phyloP scores from a whole-genome alignment of 2,329 filamentous ascomycete species.

The Aspergillus terreus region DNA sequence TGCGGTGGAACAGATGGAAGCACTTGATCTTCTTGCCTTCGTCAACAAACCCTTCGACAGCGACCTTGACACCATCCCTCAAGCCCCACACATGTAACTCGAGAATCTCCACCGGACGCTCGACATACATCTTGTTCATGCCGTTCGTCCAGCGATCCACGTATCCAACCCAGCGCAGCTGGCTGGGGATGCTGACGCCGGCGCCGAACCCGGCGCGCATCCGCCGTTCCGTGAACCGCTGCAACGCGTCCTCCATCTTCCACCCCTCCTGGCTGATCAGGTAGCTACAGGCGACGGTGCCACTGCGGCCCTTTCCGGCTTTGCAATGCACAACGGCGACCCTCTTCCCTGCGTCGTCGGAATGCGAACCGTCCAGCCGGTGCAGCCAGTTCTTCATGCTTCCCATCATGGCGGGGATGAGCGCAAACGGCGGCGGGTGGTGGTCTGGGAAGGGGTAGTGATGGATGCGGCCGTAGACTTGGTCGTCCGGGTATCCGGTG shows the following conservation, averaged over 20 bases:
- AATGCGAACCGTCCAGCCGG: constrained; percentile 25
- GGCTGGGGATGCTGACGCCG: constrained; percentile 89
- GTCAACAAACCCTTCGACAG: constrained; percentile 80
- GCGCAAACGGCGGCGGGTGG: constrained; percentile 86
- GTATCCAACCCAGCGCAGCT: constrained; percentile 82
- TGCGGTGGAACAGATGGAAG: constrained; percentile 72
- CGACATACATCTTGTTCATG: constrained; percentile 71
- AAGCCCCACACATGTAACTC: constrained; percentile 91
- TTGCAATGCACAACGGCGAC: constrained; percentile 96
- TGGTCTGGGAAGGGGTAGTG: constrained; percentile 98
- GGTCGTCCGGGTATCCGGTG: constrained; percentile 87
- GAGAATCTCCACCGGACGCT: constrained; percentile 76
- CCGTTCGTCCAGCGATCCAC: constrained; percentile 79
- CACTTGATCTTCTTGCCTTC: constrained; percentile 81
- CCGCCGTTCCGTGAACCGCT: constrained; percentile 71
- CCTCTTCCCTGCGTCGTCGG: constrained; percentile 43
- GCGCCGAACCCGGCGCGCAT: constrained; percentile 88
- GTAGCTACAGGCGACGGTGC: constrained; percentile 83
- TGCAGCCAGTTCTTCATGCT: constrained; percentile 88
- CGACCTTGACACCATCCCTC: constrained; percentile 80
- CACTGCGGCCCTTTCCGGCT: constrained; percentile 90
- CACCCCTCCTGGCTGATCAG: constrained; percentile 82
- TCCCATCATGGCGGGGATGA: constrained; percentile 84
- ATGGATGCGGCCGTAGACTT: constrained; percentile 78
- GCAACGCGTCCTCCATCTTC: constrained; percentile 60